Conservation (phyloP, 176 grass and related monocot genomes). For the Rhynchospora tenuis region DNA sequence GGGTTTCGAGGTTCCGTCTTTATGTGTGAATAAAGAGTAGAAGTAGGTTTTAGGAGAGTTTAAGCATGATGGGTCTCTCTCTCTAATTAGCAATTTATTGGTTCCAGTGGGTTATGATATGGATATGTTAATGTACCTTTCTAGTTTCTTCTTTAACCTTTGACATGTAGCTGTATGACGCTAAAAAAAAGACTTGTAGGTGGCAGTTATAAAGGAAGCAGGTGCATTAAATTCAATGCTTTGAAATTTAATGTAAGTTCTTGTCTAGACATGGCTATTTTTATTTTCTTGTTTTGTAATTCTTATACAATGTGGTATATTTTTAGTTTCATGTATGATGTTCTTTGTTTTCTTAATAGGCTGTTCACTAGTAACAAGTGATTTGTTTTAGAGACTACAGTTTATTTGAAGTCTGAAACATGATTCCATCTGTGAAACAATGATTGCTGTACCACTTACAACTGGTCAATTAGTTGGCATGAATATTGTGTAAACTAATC, state of each 20-base stretch:
- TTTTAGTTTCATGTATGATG: background rate
- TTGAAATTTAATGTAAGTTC: background rate
- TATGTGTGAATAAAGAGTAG: conserved; percentile 1
- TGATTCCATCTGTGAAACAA: background rate
- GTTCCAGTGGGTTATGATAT: conserved; percentile 1
- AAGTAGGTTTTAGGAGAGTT: conserved; percentile 15
- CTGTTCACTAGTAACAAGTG: background rate
- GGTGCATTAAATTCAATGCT: background rate
- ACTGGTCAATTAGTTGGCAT: background rate
- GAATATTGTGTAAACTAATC: background rate
- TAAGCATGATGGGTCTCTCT: conserved; percentile 24
- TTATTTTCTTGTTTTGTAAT: background rate
- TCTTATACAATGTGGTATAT: background rate
- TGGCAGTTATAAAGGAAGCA: background rate
- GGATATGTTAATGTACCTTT: conserved; percentile 17
- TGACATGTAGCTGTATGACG: conserved; percentile 8
- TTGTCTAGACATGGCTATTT: background rate
- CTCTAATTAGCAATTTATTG: conserved; percentile 4
- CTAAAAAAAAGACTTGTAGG: background rate
- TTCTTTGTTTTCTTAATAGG: background rate
- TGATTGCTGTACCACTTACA: background rate
- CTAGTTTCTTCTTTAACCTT: conserved; percentile 18
- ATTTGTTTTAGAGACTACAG: background rate
- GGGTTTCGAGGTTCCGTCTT: background rate
- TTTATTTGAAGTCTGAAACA: background rate